Evolutionary conservation across 371 early-diverging fungal species (phyloP).

Genomic region (Syncephalis plumigaleata): DNA sequence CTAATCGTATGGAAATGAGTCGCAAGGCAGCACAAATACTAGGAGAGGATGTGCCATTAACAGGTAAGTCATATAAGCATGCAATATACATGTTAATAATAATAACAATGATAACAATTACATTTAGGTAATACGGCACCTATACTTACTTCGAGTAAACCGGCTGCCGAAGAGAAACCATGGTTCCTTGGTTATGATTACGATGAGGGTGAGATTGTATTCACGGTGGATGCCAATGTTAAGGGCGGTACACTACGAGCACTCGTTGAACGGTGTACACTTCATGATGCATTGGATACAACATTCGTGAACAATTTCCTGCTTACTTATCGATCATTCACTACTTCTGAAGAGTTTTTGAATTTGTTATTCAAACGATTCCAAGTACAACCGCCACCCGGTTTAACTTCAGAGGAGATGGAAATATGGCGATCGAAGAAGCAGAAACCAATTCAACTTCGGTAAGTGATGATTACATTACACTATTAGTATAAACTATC

Average conservation of each 20-base stretch:
- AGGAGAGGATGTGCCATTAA: no score
- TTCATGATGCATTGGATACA: slow-evolving; percentile 63
- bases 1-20: no score
- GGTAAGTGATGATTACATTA: slow-evolving; percentile 13
- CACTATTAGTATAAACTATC: no score
- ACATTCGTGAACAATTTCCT: slow-evolving; percentile 70
- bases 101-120: no score
- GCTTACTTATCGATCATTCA: slow-evolving; percentile 79
- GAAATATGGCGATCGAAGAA: slow-evolving; percentile 75
- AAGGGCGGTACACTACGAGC: slow-evolving; percentile 74
- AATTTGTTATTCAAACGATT: slow-evolving; percentile 50
- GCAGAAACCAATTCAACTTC: slow-evolving; percentile 62
- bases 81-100: no score
- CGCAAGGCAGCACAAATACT: no score
- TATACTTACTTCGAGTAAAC: no score
- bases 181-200: slow-evolving; percentile 66
- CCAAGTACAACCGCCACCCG: slow-evolving; percentile 46
- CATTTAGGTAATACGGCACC: no score
- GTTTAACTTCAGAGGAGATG: slow-evolving; percentile 41
- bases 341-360: slow-evolving; percentile 55
- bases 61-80: no score
- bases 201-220: slow-evolving; percentile 42
- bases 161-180: slow-evolving; percentile 15
- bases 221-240: slow-evolving; percentile 73
- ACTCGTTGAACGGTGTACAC: slow-evolving; percentile 71